phyloP scores from a whole-genome alignment of 257 asterid genomes.

The Plectranthus barbatus region DNA sequence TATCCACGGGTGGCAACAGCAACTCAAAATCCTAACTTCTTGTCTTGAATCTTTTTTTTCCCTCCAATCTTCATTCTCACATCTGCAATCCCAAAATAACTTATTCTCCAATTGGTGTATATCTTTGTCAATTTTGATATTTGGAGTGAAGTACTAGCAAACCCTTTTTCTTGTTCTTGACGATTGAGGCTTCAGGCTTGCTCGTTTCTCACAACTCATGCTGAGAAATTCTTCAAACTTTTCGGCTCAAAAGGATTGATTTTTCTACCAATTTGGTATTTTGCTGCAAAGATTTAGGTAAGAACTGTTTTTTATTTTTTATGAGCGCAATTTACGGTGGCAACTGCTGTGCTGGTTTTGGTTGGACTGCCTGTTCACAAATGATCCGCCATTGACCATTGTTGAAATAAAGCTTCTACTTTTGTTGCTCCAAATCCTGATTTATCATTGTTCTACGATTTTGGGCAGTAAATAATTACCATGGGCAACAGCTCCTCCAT shows the following conservation, averaged over 20 bases:
- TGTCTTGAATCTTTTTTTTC: too few species aligned
- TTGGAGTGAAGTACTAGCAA: neutral
- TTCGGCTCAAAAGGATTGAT: neutral
- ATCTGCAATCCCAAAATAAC: too few species aligned
- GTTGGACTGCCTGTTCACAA: too few species aligned
- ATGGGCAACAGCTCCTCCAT: slow-evolving; percentile 45
- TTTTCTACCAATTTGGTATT: neutral
- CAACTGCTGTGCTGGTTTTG: neutral
- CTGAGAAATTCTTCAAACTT: neutral
- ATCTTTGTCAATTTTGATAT: neutral
- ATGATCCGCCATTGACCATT: neutral
- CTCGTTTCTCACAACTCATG: neutral
- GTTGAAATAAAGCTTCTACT: neutral
- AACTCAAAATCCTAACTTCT: too few species aligned
- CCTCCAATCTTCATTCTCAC: too few species aligned
- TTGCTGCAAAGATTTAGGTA: slow-evolving; percentile 20
- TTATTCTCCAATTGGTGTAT: neutral
- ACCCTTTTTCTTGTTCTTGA: neutral
- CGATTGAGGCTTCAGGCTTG: neutral
- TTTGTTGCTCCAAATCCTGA: neutral
- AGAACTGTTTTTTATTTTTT: neutral
- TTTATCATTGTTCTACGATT: neutral
- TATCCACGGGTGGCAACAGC: too few species aligned
- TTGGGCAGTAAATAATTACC: neutral
- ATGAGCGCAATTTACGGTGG: neutral